Evolutionary conservation across 2,329 filamentous ascomycete genomes (phyloP).

Genomic region (Colletotrichum limetticola): DNA sequence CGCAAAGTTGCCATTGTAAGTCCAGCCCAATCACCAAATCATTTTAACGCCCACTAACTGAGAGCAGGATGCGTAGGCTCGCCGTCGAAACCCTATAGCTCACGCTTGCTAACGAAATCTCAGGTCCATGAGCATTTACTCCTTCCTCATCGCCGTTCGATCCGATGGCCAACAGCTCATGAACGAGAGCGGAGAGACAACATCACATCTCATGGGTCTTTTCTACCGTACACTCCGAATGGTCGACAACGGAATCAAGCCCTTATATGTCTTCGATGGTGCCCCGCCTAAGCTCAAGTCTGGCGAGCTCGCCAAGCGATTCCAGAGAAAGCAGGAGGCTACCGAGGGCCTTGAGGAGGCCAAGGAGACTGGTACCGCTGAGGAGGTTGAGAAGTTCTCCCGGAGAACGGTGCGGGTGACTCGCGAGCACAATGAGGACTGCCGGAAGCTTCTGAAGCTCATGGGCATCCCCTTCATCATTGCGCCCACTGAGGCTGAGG

Average conservation of each 20-base stretch:
- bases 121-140: conserved; percentile 98
- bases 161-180: conserved; percentile 97
- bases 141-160: conserved; percentile 96
- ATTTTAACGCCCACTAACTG: not conserved
- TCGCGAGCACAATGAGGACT: conserved; percentile 96
- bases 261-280: conserved; percentile 97
- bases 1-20: conserved; percentile 97
- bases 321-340: conserved; percentile 93
- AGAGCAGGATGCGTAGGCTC: conserved; percentile 66
- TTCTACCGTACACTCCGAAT: conserved; percentile 99
- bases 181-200: conserved; percentile 95
- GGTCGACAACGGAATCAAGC: conserved; percentile 98
- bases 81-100: not conserved
- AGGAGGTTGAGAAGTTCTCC: conserved; percentile 99
- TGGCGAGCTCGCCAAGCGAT: conserved; percentile 94
- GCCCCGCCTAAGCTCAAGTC: conserved; percentile 98
- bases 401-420: conserved; percentile 92
- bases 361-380: conserved; percentile 94
- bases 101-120: conserved; percentile 27
- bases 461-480: conserved; percentile 98
- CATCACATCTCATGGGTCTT: conserved; percentile 98
- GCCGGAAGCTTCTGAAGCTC: conserved; percentile 87
- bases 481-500: conserved; percentile 96
- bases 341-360: conserved; percentile 92
- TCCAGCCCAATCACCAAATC: conserved; percentile 34